phyloP scores from a whole-genome alignment of 1,139 yeast species.

The Pichia sp. region DNA sequence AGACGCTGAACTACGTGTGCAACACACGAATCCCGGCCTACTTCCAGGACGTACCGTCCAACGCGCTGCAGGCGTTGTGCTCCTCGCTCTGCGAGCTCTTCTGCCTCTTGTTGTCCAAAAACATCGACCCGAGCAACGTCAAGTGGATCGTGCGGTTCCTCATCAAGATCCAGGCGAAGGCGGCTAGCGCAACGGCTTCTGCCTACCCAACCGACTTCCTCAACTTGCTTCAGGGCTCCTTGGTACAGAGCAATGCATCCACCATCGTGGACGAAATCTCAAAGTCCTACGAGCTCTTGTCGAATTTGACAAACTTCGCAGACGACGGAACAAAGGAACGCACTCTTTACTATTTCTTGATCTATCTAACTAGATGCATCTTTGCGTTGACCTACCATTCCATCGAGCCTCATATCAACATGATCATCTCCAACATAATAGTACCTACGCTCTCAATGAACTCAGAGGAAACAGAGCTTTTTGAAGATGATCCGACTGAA shows the following conservation, averaged over 20 bases:
- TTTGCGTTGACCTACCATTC: slow-evolving; percentile 42
- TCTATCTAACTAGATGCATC: slow-evolving; percentile 7
- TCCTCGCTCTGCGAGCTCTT: slow-evolving; percentile 3
- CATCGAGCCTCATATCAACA: slow-evolving; percentile 53
- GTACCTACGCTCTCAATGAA: slow-evolving; percentile 60
- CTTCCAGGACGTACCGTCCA: slow-evolving; percentile 3
- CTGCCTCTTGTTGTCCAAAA: neutral
- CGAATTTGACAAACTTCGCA: neutral
- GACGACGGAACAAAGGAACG: slow-evolving; percentile 9
- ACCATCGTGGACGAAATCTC: neutral
- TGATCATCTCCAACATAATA: slow-evolving; percentile 54
- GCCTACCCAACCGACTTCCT: neutral
- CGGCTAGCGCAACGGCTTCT: neutral
- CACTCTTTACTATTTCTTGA: slow-evolving; percentile 9
- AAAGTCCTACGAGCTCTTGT: neutral
- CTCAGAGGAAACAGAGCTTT: slow-evolving; percentile 53
- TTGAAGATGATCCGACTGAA: slow-evolving; percentile 71
- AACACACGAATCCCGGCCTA: slow-evolving; percentile 1
- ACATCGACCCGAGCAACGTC: neutral
- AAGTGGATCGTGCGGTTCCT: slow-evolving; percentile 16
- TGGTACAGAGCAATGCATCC: slow-evolving; percentile 5
- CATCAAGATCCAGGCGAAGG: slow-evolving; percentile 11
- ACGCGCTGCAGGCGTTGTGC: slow-evolving; percentile 3
- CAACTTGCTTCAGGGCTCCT: neutral
- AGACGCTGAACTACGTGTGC: slow-evolving; percentile 7